These are phyloP conservation scores for Colletotrichum abscissum DNA, from an alignment of 2,329 filamentous ascomycete species.

Conservation along the genomic window DNA sequence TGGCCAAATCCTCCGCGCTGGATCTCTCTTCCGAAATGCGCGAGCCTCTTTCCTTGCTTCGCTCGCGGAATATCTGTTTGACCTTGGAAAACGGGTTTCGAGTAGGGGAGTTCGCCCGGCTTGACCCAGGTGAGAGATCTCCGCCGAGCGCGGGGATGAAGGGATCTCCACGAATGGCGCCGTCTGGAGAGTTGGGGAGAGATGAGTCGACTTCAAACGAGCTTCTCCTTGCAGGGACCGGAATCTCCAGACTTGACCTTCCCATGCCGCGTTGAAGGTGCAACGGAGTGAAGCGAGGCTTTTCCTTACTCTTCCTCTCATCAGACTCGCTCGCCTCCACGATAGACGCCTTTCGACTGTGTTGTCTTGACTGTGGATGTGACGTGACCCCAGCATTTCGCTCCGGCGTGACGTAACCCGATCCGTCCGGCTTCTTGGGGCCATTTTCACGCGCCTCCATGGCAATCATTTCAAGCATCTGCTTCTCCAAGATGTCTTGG, in stretches of 20 bases:
- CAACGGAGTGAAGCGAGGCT: conserved; percentile 35
- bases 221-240: conserved; percentile 47
- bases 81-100: conserved; percentile 69
- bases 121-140: conserved; percentile 72
- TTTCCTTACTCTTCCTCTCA: conserved; percentile 38
- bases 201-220: conserved; percentile 60
- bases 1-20: conserved; percentile 41
- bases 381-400: conserved; percentile 36
- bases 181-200: conserved; percentile 62
- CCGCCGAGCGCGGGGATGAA: conserved; percentile 70
- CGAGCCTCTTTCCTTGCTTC: conserved; percentile 57
- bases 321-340: conserved; percentile 55
- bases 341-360: conserved; percentile 50
- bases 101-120: conserved; percentile 71
- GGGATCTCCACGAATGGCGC: conserved; percentile 58
- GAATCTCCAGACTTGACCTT: conserved; percentile 62
- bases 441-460: conserved; percentile 61
- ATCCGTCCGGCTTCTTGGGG: conserved; percentile 30
- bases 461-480: conserved; percentile 71
- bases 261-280: conserved; percentile 41
- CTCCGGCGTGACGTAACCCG: conserved; percentile 32
- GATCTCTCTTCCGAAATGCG: conserved; percentile 36
- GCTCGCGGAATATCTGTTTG: conserved; percentile 67
- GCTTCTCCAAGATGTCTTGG: conserved; percentile 68
- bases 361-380: conserved; percentile 44